Evolutionary conservation across 208 protist genomes (phyloP), one percentile per base, ranked within the genome.

Genomic region (Trypanosoma platydactyli): DNA sequence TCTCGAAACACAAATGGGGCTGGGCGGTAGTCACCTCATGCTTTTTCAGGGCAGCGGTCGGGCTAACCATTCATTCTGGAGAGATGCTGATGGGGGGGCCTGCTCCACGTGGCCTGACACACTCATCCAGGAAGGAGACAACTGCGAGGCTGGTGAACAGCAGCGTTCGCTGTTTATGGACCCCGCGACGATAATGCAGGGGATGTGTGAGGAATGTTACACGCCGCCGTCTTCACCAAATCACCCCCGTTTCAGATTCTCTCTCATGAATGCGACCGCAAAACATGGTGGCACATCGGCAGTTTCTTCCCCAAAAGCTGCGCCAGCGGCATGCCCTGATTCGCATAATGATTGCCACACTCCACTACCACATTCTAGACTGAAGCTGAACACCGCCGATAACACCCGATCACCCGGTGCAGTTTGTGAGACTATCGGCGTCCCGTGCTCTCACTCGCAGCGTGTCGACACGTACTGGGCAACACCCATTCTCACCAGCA

Each of bases 1-100:
- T 18, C 55, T 74, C 13, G 61, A 68, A 24, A 54, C 46, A 5
- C 52, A 42, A 33, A 74, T 74, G 68, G 68, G 68, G 24, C 68
- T 74, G 56, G 45, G 50, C n/a, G 45, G 49, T 5, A 45, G 65
- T 41, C 30, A 54, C 15, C 45, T 60, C 22, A 67, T 74, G 68
- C 46, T 64, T 20, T 60, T 68, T 58, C 46, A 30, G 3, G 42
- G 35, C 24, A 45, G 46, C 24, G 29, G 44, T 13, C 50, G 35
- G 38, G 35, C 25, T 4, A 18, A 11, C 22, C 11, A 16, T 44
- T 54, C 50, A 11, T 7, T 30, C n/a, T 9, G n/a, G n/a, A 38
- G 11, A 13, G 67, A 72, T 24, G 24, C 7, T 29, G 22, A 50
- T 33, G 25, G 27, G 15, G 20, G 22, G 6, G 11, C 4, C 22